Base-by-base conservation (phyloP, 768 basidiomycete species). In the Trametes elegans region DNA sequence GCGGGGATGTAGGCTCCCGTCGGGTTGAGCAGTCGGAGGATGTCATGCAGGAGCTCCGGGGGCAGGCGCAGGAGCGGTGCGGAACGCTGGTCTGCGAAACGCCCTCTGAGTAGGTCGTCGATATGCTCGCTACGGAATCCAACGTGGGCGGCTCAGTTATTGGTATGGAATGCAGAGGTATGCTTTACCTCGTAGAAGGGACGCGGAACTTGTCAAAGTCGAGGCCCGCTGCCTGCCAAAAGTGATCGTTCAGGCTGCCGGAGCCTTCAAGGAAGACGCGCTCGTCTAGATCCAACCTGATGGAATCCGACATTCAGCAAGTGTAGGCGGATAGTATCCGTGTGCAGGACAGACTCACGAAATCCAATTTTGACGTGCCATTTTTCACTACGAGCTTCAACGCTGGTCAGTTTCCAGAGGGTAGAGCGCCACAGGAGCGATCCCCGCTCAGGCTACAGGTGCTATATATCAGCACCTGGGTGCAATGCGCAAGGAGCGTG, bases 1-100 rank as follows among this genome's bases (percentile, higher is more conserved):
- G 24, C 41, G 1, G 55, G 19, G 34, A 18, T 21, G 42, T 49
- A 49, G 14, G 47, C 42, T 18, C 26, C 34, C 2, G 41, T 29
- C 18, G 48, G 41, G 34, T 36, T 38, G 26, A 56, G 26, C 13
- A 34, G 18, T 3, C 14, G 16, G 48, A 49, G 26, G 18, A 56
- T 56, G 16, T 49, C 26, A 28, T 56, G 41, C n/a, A 56, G 32
- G 40, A 56, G 55, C 21, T 56, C 55, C n/a, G 55, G 55, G 19
- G 55, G 55, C 14, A 56, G 55, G 34, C 48, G 41, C 32, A 56
- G 32, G 5, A 56, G 48, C 7, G 51, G 51, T 3, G 55, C 47
- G 10, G 18, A 34, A 28, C 27, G 47, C 14, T 56, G 55, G 19
- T n/a, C 7, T 40, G 19, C n/a, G 23, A 43, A 35, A 19, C 32